phyloP scores from a whole-genome alignment of 2,329 filamentous ascomycete species.

The Nigrospora osmanthi region DNA sequence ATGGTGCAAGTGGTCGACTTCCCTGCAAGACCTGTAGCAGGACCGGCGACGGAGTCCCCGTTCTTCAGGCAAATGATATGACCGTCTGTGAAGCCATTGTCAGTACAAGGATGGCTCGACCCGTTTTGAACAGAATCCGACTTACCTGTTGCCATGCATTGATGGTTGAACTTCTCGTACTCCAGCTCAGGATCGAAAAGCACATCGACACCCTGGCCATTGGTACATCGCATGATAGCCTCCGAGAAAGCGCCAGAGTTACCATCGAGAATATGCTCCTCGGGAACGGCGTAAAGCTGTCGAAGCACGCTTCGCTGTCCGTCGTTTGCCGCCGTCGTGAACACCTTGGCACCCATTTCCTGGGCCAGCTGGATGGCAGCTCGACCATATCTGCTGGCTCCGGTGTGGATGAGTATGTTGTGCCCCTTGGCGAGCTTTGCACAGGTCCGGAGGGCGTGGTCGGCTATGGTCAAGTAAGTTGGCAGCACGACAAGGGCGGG shows the following conservation, averaged over 20 bases:
- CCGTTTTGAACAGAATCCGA: neutral
- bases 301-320: constrained; percentile 29
- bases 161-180: constrained; percentile 19
- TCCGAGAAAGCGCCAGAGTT: constrained; percentile 25
- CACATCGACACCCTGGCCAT: constrained; percentile 28
- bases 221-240: constrained; percentile 22
- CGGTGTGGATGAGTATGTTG: constrained; percentile 35
- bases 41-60: neutral
- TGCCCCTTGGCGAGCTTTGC: constrained; percentile 16
- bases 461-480: constrained; percentile 31
- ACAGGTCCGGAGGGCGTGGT: constrained; percentile 29
- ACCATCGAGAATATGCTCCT: constrained; percentile 27
- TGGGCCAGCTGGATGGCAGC: constrained; percentile 33
- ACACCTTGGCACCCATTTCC: constrained; percentile 29
- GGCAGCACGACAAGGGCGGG: constrained; percentile 20
- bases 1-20: constrained; percentile 7
- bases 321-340: constrained; percentile 26
- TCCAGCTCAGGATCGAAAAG: constrained; percentile 37
- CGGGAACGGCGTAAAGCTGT: constrained; percentile 20
- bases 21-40: neutral
- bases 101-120: neutral
- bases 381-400: constrained; percentile 33
- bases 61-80: constrained; percentile 9
- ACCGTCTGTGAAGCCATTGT: constrained; percentile 6
- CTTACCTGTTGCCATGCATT: constrained; percentile 28